Evolutionary conservation across 2,329 filamentous ascomycete genomes (phyloP).

Genomic region (Fusarium coicis): DNA sequence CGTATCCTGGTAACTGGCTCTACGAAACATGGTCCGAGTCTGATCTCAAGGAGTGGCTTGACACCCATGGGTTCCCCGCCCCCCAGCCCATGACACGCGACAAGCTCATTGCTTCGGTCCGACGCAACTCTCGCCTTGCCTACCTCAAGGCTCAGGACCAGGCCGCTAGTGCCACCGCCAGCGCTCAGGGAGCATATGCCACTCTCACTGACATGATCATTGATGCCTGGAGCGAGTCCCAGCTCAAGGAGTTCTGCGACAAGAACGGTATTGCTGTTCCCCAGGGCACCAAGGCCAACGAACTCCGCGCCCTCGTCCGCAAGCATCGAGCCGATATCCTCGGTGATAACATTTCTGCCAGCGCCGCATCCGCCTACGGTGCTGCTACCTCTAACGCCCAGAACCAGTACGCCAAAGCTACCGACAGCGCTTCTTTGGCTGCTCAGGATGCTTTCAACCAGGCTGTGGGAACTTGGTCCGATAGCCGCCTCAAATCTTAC

Average conservation of each 20-base stretch:
- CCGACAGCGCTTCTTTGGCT: constrained; percentile 71
- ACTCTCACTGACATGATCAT: constrained; percentile 85
- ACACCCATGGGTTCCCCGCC: constrained; percentile 84
- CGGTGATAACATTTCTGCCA: constrained; percentile 70
- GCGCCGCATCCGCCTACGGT: constrained; percentile 70
- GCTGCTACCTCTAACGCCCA: constrained; percentile 80
- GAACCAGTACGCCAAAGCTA: constrained; percentile 81
- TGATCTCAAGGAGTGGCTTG: constrained; percentile 93
- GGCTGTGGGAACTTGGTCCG: constrained; percentile 73
- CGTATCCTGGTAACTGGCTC: constrained; percentile 96
- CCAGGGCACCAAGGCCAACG: constrained; percentile 90
- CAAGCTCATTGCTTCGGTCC: constrained; percentile 87
- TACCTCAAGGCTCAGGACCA: constrained; percentile 74
- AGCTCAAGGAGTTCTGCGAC: constrained; percentile 93
- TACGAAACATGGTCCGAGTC: constrained; percentile 93
- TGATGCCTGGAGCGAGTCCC: constrained; percentile 86
- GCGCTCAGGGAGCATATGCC: constrained; percentile 75
- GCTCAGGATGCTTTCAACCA: constrained; percentile 74
- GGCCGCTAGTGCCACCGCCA: constrained; percentile 69
- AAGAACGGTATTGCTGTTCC: constrained; percentile 88
- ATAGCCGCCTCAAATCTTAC: constrained; percentile 81
- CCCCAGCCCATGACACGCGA: constrained; percentile 88
- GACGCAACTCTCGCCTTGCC: constrained; percentile 87
- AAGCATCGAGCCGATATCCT: constrained; percentile 82
- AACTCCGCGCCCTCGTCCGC: constrained; percentile 88